Base-by-base conservation (phyloP, 495 filamentous ascomycete genomes). In the Chaetomium tenue region DNA sequence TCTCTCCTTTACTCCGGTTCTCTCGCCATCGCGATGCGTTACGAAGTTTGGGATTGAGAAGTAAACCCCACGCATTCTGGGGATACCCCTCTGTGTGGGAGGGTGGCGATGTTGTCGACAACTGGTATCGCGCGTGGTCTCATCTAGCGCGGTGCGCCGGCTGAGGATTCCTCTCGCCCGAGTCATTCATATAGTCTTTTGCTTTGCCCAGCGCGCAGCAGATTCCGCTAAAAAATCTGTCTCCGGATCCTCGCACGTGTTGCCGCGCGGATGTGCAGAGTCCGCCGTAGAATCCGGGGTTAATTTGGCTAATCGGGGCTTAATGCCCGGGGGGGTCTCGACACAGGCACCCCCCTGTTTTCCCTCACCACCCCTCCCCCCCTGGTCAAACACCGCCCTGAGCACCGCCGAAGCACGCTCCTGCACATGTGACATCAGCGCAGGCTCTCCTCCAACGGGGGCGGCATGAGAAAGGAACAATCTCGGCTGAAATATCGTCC, bases 271-370 rank as follows among this genome's bases (percentile, higher is more conserved):
- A 70, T 25, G 70, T 65, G 66, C 61, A 66, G 68, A 63, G 65
- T 71, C 58, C 71, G 70, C 61, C 66, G 63, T 70, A 57, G 67
- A 75, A 72, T 73, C 70, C 66, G 73, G 75, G 75, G 69, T 75
- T 74, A 77, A 77, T 77, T 61, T 77, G 75, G 75, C 70, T 75
- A 75, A 77, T 73, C 65, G 65, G 66, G 57, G 65, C 62, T 63
- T 73, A 42, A 65, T 71, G 63, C 53, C 64, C 40, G 59, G 47
- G 42, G 42, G 46, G 55, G 60, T 46, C 44, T 37, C 52, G 23
- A 23, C 25, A 12, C 39, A 67, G 33, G 51, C 66, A 61, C 60
- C 50, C 58, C 47, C 40, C 11, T 2, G 18, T 12, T 30, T 8
- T 25, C 18, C 9, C 8, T 16, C 50, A 33, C 23, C 46, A 61